Evolutionary conservation across 805 yeast genomes (phyloP).

Genomic region (Ogataea nakhonphanomensis): DNA sequence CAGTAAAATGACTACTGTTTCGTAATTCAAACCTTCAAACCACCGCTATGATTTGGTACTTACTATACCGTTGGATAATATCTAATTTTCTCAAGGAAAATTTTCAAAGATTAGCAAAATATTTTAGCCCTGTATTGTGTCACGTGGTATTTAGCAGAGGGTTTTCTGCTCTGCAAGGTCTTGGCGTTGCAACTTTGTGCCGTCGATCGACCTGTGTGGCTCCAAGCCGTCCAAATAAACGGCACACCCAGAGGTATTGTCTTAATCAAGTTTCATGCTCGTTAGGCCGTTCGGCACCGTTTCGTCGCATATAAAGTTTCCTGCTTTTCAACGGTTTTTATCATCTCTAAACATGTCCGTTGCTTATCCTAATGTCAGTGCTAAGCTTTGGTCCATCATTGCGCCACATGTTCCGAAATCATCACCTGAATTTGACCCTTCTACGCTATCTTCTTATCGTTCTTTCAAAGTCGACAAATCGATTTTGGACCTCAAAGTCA

Average conservation of each 20-base stretch:
- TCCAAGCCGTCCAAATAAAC: neutral
- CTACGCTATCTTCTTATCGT: slow-evolving; percentile 72
- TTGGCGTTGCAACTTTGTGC: neutral
- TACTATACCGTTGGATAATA: slow-evolving; percentile 13
- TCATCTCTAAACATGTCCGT: slow-evolving; percentile 10
- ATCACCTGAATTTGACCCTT: slow-evolving; percentile 64
- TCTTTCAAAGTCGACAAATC: slow-evolving; percentile 52
- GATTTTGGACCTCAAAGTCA: slow-evolving; percentile 47
- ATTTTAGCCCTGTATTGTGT: neutral
- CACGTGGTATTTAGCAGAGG: neutral
- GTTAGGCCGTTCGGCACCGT: neutral
- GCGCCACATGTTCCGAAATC: slow-evolving; percentile 33
- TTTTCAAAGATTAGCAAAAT: slow-evolving; percentile 3
- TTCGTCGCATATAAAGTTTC: neutral
- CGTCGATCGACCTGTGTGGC: slow-evolving; percentile 4
- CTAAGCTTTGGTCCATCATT: slow-evolving; percentile 24
- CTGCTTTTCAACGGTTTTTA: neutral
- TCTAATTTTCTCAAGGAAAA: slow-evolving; percentile 10
- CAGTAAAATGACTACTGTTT: too few species aligned
- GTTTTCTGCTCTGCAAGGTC: neutral
- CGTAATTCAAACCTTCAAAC: neutral
- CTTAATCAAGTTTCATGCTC: neutral
- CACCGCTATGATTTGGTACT: slow-evolving; percentile 4
- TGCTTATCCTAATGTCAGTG: slow-evolving; percentile 27
- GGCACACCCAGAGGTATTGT: neutral